Evolutionary conservation across 306 rosid genomes (phyloP).

Genomic region (Vigna angularis): DNA sequence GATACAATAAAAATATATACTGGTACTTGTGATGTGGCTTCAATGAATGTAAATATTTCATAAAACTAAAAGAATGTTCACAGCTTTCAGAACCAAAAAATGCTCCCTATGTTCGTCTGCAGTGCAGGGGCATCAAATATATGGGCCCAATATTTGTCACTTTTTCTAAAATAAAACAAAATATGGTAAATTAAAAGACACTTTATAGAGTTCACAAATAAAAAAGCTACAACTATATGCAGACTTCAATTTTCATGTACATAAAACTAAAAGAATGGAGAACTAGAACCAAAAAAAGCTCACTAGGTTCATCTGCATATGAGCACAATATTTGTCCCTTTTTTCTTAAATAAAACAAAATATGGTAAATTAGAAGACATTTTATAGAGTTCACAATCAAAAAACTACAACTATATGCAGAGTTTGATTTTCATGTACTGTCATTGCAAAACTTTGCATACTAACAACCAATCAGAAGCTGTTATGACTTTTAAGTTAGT

Average conservation of each 20-base stretch:
- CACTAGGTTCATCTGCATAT: neutral
- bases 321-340: neutral
- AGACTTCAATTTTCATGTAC: neutral
- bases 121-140: slow-evolving; percentile 13
- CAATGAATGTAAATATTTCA: slow-evolving; percentile 29
- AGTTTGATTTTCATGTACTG: neutral
- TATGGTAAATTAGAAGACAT: slow-evolving; percentile 33
- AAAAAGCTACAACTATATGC: too few relatives aligned
- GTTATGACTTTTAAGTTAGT: neutral
- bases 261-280: slow-evolving; percentile 3
- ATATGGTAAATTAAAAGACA: too few relatives aligned
- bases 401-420: slow-evolving; percentile 2
- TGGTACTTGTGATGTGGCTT: slow-evolving; percentile 36
- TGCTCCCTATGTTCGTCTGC: neutral
- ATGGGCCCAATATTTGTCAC: slow-evolving; percentile 19
- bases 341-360: neutral
- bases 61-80: slow-evolving; percentile 17
- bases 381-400: slow-evolving; percentile 31
- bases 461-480: neutral
- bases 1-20: slow-evolving; percentile 25
- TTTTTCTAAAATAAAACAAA: neutral
- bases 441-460: neutral
- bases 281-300: slow-evolving; percentile 41
- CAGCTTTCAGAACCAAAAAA: slow-evolving; percentile 41
- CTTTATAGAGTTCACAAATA: too few relatives aligned